Evolutionary conservation across 148 eudicot species (phyloP), one percentile per base, ranked within the genome.

Genomic region (Agrostemma githago): DNA sequence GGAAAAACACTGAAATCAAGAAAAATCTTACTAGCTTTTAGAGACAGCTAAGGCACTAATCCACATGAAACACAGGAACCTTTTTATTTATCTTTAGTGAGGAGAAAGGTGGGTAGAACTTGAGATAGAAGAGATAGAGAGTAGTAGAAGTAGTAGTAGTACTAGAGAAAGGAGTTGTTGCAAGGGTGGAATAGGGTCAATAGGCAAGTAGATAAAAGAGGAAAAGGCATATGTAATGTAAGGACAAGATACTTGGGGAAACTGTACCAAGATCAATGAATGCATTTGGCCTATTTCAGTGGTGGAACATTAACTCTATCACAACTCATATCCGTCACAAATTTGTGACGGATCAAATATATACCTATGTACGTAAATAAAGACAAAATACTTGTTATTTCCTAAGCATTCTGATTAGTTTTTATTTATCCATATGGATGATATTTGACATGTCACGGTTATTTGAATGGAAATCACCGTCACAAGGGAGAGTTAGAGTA

Each of bases 11-110:
- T 62, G 79, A 75, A 79, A 62, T 11, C 16, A 70, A 71, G 66
- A 67, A 20, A 42, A 72, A 10, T 41, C 5, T 66, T 59, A 26
- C 34, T 26, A 72, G 78, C 71, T 79, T 72, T 78, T 42, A 74
- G 63, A 48, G 79, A 74, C 43, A 79, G 77, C 85, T 79, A 80
- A 72, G 53, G 72, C 83, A 83, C 76, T 34, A 78, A 85, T 77
- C 79, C 86, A 85, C 57, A 84, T 77, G 84, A 76, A 79, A 66
- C 53, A 43, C 62, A 57, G 67, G 3, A 80, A 73, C 60, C 74
- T 69, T 60, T 68, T 69, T 59, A 64, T 20, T 68, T 81, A 72
- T 74, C 77, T 73, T 71, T 70, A 72, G 42, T 34, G 61, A 44
- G 46, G 14, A 64, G 63, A 58, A 46, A 40, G 62, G 59, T 59